A percentile compares a stretch with the other conserved stretches of the same genome.
Conservation (phyloP, 257 asterid genomes). For the Solanum sitiens region DNA sequence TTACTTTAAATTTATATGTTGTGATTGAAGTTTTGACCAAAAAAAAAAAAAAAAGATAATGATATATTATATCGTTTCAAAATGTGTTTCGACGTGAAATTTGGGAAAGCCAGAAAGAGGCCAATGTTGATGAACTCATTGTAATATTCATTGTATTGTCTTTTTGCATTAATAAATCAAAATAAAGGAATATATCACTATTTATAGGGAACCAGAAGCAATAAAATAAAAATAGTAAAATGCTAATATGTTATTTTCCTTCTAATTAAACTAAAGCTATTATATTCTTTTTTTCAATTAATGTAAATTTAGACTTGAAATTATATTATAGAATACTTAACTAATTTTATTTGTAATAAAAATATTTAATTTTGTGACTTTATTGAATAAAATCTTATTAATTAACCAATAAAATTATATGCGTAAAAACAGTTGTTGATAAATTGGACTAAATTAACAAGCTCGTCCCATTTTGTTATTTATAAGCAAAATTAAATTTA, state of each 20-base stretch:
- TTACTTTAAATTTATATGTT: background rate
- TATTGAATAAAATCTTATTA: too few relatives aligned
- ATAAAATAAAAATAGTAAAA: background rate
- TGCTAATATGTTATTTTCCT: background rate
- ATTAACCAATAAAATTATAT: background rate
- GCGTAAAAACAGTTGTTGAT: background rate
- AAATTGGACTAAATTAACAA: too few relatives aligned
- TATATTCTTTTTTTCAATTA: background rate
- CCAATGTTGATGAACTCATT: too few relatives aligned
- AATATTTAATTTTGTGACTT: too few relatives aligned
- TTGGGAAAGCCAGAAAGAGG: too few relatives aligned
- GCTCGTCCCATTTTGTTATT: background rate
- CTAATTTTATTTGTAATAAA: too few relatives aligned
- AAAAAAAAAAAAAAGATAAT: background rate
- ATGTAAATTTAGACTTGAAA: background rate
- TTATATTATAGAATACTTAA: background rate
- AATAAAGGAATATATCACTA: background rate
- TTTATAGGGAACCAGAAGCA: too few relatives aligned
- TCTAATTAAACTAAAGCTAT: background rate
- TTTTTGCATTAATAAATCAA: too few relatives aligned
- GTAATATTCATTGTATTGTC: background rate
- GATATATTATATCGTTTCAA: background rate
- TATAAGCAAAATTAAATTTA: background rate
- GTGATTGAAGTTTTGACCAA: background rate
- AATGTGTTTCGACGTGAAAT: background rate